Evolutionary conservation across 129 eudicot genomes (phyloP), one percentile per base, ranked within the genome.

Genomic region (Artemisia argyi): DNA sequence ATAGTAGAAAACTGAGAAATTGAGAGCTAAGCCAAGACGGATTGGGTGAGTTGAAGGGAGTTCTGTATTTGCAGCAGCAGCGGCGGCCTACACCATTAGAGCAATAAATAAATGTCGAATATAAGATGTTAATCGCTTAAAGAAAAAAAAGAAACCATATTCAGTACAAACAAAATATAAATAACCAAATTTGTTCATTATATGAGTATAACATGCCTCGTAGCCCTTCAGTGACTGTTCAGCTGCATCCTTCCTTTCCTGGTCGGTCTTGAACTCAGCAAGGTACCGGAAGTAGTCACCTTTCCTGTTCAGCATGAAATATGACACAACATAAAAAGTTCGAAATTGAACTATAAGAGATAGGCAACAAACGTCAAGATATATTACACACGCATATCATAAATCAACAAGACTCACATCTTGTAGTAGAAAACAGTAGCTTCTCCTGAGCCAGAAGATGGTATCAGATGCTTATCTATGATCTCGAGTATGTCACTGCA

Each of bases 21-120:
- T 94, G 76, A 94, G 85, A 61, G 99, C 99, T 67, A 94, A 90
- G 62, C 99, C 99, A 71, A 94, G 94, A 52, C 97, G 97, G 65
- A 94, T 90, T 68, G 99, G 99, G 77, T 94, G 99, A 63, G 99
- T 94, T 56, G 99, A 94, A 66, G 96, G 96, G 46, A 94, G 97
- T 55, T 94, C 97, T 22, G 91, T 84, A 66, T 78, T 90, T 59
- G 97, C 97, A 71, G 91, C 86, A 69, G 89, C 93, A 61, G 97
- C 77, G 66, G 99, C 99, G 67, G 97, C 97, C 99, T 94, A 48
- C 26, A 53, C 17, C 35, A 10, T 0, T 7, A 51, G 53, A 72
- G 7, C 55, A 71, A 68, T 46, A 76, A 7, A 67, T 12, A n/a
- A 60, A 48, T 5, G 54, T 46, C 50, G 32, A 71, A 44, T 51